These are phyloP conservation scores for Ophiostoma australiae DNA, from an alignment of 2,329 filamentous ascomycete species.

Conservation along the genomic window DNA sequence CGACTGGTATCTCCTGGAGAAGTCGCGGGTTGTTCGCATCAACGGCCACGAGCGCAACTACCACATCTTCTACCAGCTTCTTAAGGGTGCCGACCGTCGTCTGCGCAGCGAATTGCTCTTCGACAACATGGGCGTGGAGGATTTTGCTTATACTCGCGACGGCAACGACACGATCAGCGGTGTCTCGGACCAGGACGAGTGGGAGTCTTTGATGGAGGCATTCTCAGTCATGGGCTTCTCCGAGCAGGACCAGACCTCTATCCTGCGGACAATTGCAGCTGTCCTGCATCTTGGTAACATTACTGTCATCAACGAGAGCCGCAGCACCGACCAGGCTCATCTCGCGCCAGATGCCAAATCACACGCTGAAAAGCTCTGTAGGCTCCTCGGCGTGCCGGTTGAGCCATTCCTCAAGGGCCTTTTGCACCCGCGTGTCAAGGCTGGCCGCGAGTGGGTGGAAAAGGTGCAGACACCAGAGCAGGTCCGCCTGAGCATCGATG, in stretches of 20 bases:
- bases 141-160: slow-evolving; percentile 86
- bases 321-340: slow-evolving; percentile 84
- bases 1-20: slow-evolving; percentile 96
- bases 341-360: slow-evolving; percentile 69
- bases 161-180: slow-evolving; percentile 90
- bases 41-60: slow-evolving; percentile 90
- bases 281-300: slow-evolving; percentile 94
- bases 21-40: slow-evolving; percentile 90
- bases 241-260: slow-evolving; percentile 73
- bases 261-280: slow-evolving; percentile 81
- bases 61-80: slow-evolving; percentile 92
- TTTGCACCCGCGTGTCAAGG: slow-evolving; percentile 89
- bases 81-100: slow-evolving; percentile 71
- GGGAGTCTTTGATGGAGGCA: slow-evolving; percentile 83
- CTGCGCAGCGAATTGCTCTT: slow-evolving; percentile 75
- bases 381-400: slow-evolving; percentile 73
- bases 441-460: slow-evolving; percentile 95
- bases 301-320: slow-evolving; percentile 80
- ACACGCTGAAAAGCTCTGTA: slow-evolving; percentile 73
- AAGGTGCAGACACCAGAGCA: slow-evolving; percentile 98
- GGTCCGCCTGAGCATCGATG: slow-evolving; percentile 82
- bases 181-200: slow-evolving; percentile 85
- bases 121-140: slow-evolving; percentile 67
- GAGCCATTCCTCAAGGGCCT: slow-evolving; percentile 85
- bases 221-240: slow-evolving; percentile 93